phyloP scores from a whole-genome alignment of 139 green algal genomes.

The Chlorella ohadii region DNA sequence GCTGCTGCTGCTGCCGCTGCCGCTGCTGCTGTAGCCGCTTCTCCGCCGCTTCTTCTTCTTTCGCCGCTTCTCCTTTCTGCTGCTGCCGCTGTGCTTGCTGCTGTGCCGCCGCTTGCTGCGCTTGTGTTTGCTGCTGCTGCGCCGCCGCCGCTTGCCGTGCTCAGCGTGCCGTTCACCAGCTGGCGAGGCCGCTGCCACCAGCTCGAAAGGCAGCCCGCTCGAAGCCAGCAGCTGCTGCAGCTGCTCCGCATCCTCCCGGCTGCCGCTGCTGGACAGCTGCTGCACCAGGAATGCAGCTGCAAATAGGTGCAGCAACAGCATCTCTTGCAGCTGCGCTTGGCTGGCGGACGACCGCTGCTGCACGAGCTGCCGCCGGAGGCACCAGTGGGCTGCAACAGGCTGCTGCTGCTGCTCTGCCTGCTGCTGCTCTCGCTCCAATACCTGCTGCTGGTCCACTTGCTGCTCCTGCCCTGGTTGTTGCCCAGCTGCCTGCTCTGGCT shows the following conservation, averaged over 20 bases:
- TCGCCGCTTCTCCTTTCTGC: neutral
- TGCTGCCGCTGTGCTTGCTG: neutral
- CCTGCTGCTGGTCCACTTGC: neutral
- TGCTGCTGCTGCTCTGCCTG: neutral
- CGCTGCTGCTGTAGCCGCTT: neutral
- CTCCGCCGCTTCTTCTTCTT: neutral
- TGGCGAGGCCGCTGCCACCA: neutral
- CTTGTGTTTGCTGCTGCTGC: neutral
- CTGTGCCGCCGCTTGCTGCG: neutral
- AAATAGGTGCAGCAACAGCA: conserved; percentile 34
- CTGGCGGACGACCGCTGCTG: neutral
- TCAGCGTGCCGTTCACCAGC: neutral
- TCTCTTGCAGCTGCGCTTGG: neutral
- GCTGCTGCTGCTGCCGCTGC: neutral
- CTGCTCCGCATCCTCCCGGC: neutral
- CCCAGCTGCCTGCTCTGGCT: neutral
- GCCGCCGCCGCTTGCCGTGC: neutral
- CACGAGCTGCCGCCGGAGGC: neutral
- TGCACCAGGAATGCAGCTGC: neutral
- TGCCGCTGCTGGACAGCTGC: neutral
- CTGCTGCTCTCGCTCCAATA: neutral
- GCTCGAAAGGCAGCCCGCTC: conserved; percentile 1
- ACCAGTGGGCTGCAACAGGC: neutral
- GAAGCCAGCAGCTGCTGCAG: conserved; percentile 2
- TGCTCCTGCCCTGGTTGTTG: neutral